These are phyloP conservation scores for grape (Vitis vinifera) DNA, from an alignment of 164 flowering plant genomes.

Conservation along the genomic window DNA sequence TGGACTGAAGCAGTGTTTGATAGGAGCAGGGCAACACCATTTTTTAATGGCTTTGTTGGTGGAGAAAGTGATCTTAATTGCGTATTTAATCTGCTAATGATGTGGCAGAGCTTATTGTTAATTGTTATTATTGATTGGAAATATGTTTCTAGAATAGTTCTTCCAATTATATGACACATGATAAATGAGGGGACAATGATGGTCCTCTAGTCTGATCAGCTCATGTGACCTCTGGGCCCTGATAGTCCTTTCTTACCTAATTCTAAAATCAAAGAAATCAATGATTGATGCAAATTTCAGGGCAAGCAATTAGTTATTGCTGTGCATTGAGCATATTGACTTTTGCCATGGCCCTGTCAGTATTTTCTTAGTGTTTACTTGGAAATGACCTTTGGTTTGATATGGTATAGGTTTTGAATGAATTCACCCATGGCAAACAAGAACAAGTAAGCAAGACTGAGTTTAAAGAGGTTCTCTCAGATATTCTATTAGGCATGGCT, in stretches of 20 bases:
- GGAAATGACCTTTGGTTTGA: conserved; percentile 3
- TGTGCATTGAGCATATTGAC: too few species aligned
- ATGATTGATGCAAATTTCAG: too few species aligned
- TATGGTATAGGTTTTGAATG: conserved; percentile 64
- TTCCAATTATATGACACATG: neutral
- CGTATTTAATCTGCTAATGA: neutral
- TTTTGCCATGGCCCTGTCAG: neutral
- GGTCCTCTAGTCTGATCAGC: too few species aligned
- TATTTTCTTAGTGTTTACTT: neutral
- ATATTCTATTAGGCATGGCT: conserved; percentile 85
- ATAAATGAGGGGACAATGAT: neutral
- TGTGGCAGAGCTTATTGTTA: neutral
- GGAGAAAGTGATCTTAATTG: neutral
- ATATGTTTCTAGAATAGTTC: too few species aligned
- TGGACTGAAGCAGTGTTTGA: too few species aligned
- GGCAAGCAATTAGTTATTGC: too few species aligned
- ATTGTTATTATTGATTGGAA: too few species aligned
- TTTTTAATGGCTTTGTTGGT: too few species aligned
- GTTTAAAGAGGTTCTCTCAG: conserved; percentile 78
- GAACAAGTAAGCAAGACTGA: conserved; percentile 71
- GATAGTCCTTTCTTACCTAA: too few species aligned
- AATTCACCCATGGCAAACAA: conserved; percentile 78
- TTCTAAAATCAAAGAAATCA: too few species aligned
- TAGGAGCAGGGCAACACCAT: too few species aligned
- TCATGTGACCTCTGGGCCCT: too few species aligned